Evolutionary conservation across 768 basidiomycete species (phyloP).

Genomic region (Phanerodontia chrysosporium): DNA sequence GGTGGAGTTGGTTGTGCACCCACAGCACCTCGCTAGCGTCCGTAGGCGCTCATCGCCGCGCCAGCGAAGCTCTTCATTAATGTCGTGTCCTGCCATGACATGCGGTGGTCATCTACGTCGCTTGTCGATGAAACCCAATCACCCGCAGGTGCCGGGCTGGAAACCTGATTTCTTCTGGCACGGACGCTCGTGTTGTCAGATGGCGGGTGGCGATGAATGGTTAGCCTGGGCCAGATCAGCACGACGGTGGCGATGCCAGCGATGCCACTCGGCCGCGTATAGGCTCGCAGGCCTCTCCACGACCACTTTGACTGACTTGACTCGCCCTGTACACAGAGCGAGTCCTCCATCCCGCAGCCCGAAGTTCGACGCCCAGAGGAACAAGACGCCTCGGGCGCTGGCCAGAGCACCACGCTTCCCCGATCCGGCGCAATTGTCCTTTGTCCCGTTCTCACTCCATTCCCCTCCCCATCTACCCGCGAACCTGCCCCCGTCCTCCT

Average conservation of each 20-base stretch:
- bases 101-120: background rate
- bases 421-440: conserved; percentile 7
- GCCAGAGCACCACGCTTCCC: conserved; percentile 1
- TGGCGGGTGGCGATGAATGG: background rate
- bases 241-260: background rate
- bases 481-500: background rate
- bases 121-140: background rate
- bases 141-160: background rate
- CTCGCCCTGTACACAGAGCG: background rate
- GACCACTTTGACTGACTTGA: background rate
- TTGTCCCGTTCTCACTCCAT: background rate
- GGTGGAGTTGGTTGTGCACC: background rate
- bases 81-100: background rate
- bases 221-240: background rate
- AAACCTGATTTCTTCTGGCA: background rate
- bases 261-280: background rate
- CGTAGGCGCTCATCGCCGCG: background rate
- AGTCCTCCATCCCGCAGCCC: no score
- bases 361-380: no score
- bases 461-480: background rate
- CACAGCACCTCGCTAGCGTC: background rate
- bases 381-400: conserved; percentile 2
- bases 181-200: background rate
- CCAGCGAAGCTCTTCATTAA: background rate
- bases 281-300: background rate